Base-by-base conservation (phyloP, 768 basidiomycete genomes). In the Auricularia sp. region DNA sequence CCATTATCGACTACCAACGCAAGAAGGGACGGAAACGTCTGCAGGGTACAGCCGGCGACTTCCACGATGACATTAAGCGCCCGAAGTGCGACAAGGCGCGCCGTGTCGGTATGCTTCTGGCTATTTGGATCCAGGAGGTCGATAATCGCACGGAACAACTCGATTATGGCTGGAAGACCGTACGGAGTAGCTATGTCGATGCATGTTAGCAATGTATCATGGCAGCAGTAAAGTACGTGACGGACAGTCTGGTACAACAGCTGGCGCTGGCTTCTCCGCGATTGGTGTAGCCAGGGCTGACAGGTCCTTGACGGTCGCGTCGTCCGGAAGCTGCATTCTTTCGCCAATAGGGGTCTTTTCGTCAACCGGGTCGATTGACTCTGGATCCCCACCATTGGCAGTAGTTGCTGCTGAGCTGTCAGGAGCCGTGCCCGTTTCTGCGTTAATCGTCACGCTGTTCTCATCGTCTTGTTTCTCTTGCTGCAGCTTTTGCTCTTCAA, bases 101-200 rank as follows among this genome's bases (percentile, higher is more conserved):
- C 97, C 3, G 94, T 93, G 73, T 98, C 97, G 3, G 97, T 98
- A 72, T 98, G 96, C 62, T 93, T 86, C 68, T 92, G 90, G 72
- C 96, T 93, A 68, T 84, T 90, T 21, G 97, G 97, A 74, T 98
- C 93, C 61, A 99, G 81, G 47, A 99, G 91, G 69, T 96, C 93
- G 71, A 98, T 87, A 64, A 99, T 84, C 39, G 98, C 97, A 2
- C 95, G 88, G 42, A 98, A 80, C 5, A 99, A 86, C 72, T 98
- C 96, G 18, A 93, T 77, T 51, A 97, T 87, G 12, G 97, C 94
- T 3, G 94, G 92, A 39, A 98, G 83, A 12, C 96, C 96, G 74
- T 92, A 96, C 83, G 76, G 72, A 65, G 62, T 47, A 12, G 59
- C 33, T 59, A 11, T 43, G 39, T 3, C 51, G 47, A 60, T 35